Evolutionary conservation across 495 filamentous ascomycete genomes (phyloP).

Genomic region (Annulohypoxylon maeteangense): DNA sequence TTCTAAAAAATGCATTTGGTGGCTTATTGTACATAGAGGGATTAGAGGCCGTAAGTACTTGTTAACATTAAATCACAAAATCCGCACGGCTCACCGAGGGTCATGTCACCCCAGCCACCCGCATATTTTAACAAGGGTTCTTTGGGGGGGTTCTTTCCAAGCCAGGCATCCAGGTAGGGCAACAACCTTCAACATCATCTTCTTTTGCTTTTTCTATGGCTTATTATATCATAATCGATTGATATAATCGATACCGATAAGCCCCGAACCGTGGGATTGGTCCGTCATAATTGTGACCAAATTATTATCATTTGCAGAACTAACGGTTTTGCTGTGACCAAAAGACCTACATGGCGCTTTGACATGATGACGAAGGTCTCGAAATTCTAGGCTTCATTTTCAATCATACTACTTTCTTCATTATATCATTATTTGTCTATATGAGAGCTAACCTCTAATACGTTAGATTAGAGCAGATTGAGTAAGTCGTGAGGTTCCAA

Average conservation of each 20-base stretch:
- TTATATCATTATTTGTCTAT: background rate
- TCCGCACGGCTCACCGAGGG: background rate
- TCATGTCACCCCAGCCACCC: constrained; percentile 25
- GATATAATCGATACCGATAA: background rate
- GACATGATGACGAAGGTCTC: background rate
- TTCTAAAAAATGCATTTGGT: background rate
- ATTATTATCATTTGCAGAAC: background rate
- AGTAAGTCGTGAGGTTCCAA: background rate
- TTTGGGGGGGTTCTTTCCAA: background rate
- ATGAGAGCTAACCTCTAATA: background rate
- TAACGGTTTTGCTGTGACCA: background rate
- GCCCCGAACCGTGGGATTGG: background rate
- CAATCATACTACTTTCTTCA: background rate
- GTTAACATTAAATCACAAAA: constrained; percentile 39
- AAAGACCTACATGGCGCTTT: background rate
- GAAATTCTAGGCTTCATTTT: background rate
- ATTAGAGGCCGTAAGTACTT: constrained; percentile 24
- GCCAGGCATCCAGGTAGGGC: background rate
- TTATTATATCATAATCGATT: background rate
- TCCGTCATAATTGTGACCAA: background rate
- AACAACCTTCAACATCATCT: background rate
- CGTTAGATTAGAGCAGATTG: constrained; percentile 3
- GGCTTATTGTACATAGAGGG: background rate
- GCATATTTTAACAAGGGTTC: background rate
- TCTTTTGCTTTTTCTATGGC: background rate